phyloP scores from a whole-genome alignment of 331 rosid genomes.

The Malus hybrid region DNA sequence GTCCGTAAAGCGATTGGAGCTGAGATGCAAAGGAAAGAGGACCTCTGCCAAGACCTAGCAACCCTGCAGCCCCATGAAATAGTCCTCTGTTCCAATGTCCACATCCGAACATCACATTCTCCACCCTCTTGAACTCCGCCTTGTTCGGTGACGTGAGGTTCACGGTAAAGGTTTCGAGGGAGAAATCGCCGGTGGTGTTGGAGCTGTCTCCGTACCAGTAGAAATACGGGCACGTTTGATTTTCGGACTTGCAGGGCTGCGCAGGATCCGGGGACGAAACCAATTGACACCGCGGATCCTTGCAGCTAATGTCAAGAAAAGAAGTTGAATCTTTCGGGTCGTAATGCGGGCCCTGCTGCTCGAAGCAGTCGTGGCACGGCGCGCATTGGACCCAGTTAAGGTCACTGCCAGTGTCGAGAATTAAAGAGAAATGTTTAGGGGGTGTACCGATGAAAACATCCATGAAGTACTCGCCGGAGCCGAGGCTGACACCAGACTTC shows the following conservation, averaged over 20 bases:
- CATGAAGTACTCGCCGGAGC: conserved; percentile 97
- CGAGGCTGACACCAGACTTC: conserved; percentile 86
- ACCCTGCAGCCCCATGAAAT: conserved; percentile 92
- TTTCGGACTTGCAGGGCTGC: conserved; percentile 60
- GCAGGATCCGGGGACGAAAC: conserved; percentile 90
- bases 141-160: conserved; percentile 55
- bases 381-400: conserved; percentile 95
- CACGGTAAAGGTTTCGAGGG: conserved; percentile 64
- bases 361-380: conserved; percentile 85
- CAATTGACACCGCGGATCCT: conserved; percentile 55
- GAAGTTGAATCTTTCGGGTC: conserved; percentile 73
- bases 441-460: conserved; percentile 95
- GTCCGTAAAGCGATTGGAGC: conserved; percentile 88
- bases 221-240: conserved; percentile 75
- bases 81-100: conserved; percentile 99
- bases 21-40: conserved; percentile 92
- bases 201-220: conserved; percentile 98
- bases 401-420: conserved; percentile 95
- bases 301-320: conserved; percentile 60
- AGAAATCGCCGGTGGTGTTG: conserved; percentile 88
- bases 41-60: conserved; percentile 85
- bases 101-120: conserved; percentile 90
- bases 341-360: conserved; percentile 76
- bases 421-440: conserved; percentile 76
- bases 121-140: conserved; percentile 45